A percentile compares a stretch with the other conserved stretches of the same genome.
phyloP scores from a whole-genome alignment of 2,329 filamentous ascomycete genomes.

The Hypomyces rosellus region DNA sequence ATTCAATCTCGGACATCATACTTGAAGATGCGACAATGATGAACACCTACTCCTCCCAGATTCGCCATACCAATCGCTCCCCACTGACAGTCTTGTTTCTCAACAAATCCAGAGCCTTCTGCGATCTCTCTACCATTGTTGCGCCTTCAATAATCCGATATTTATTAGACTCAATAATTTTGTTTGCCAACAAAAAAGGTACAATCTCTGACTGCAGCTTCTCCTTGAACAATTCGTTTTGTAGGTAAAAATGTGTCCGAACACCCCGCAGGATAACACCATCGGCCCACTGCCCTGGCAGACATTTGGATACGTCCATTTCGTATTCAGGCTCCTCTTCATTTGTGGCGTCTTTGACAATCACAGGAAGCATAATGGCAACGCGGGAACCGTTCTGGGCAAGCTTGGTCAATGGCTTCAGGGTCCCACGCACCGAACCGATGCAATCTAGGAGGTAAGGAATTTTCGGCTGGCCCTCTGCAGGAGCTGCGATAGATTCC shows the following conservation, averaged over 20 bases:
- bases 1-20: too few relatives aligned
- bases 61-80: conserved; percentile 33
- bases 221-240: conserved; percentile 16
- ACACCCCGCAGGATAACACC: conserved; percentile 27
- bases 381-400: conserved; percentile 44
- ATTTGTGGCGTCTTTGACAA: conserved; percentile 40
- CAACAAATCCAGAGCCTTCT: conserved; percentile 30
- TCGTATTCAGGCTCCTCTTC: conserved; percentile 44
- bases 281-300: conserved; percentile 36
- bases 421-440: conserved; percentile 39
- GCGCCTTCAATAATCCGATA: conserved; percentile 36
- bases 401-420: conserved; percentile 44
- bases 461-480: not conserved
- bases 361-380: conserved; percentile 54
- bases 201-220: conserved; percentile 50
- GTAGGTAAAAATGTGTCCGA: too few relatives aligned
- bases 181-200: conserved; percentile 37
- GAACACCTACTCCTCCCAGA: too few relatives aligned
- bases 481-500: not conserved
- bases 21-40: too few relatives aligned
- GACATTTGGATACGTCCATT: conserved; percentile 42
- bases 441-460: not conserved
- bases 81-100: conserved; percentile 33
- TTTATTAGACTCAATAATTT: conserved; percentile 35
- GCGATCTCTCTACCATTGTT: conserved; percentile 31